Evolutionary conservation across 2,329 filamentous ascomycete species (phyloP).

Genomic region (Talaromyces sp.): DNA sequence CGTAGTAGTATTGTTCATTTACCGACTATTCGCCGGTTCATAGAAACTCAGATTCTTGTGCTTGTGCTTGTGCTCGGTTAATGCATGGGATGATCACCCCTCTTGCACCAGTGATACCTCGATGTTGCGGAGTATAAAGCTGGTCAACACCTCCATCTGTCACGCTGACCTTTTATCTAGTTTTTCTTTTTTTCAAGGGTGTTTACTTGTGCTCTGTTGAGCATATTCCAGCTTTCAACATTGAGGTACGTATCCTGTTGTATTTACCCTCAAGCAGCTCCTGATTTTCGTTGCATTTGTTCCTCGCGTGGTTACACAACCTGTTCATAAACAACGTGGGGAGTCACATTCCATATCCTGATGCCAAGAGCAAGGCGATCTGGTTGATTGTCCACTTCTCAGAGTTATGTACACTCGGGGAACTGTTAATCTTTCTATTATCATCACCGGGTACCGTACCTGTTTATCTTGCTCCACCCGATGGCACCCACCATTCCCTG

Average conservation of each 20-base stretch:
- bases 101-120: neutral
- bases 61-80: neutral
- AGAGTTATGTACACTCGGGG: neutral
- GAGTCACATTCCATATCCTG: slow-evolving; percentile 9
- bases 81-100: slow-evolving; percentile 1
- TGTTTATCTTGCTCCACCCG: slow-evolving; percentile 8
- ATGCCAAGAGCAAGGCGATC: slow-evolving; percentile 6
- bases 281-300: slow-evolving; percentile 2
- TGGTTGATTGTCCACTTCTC: neutral
- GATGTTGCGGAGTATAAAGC: slow-evolving; percentile 5
- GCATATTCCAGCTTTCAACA: too few relatives aligned
- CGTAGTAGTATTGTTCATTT: neutral
- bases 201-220: too few relatives aligned
- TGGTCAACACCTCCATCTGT: neutral
- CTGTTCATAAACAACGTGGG: slow-evolving; percentile 12
- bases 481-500: slow-evolving; percentile 9
- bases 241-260: neutral
- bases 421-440: neutral
- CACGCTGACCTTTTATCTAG: neutral
- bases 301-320: neutral
- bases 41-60: slow-evolving; percentile 1
- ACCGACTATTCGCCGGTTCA: neutral
- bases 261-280: neutral
- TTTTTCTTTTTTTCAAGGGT: neutral
- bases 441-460: slow-evolving; percentile 10